Evolutionary conservation across 2,329 filamentous ascomycete species (phyloP), one percentile per base, ranked within the genome.

Genomic region (Xylariaceae sp.): DNA sequence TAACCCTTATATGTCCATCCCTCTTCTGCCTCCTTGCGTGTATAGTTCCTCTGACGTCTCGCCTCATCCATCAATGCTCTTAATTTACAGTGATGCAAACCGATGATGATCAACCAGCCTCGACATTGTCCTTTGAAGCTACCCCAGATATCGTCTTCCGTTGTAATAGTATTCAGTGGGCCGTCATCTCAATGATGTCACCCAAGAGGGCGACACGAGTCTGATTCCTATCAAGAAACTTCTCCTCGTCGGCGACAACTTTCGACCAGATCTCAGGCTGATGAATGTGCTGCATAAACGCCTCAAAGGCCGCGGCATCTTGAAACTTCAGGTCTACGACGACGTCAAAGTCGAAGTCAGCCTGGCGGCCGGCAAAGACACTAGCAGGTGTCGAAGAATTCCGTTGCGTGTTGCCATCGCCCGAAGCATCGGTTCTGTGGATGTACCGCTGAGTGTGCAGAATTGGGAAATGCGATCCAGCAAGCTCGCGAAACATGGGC

Each of bases 381-480:
- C 1, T 44, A 1, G 56, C 52, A 3, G 52, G 52, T 2, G 47
- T 59, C 2, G 17, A 14, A 1, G 29, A n/a, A 12, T 52, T 59
- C 2, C 56, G 34, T 3, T 7, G 14, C 23, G 56, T 56, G 43
- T 24, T 40, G 8, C 11, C 11, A 3, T 28, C 6, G 23, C n/a
- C 6, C 3, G 24, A 3, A 12, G 2, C 2, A 5, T 34, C 24
- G 9, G 52, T 44, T 2, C 56, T 53, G 6, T 55, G 50, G 23
- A 64, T 55, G 37, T 64, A 65, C 8, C 43, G 56, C 17, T 58
- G 56, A 1, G 33, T 60, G 46, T 65, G 61, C 4, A 17, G 40
- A 1, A 53, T 6, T 6, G 63, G 57, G 46, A 61, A 60, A 8
- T 41, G 40, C 16, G 26, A 7, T 2, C 64, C 64, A 3, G 43